Evolutionary conservation across 108 stramenopile genomes (phyloP).

Genomic region (Conticribra weissflogii): DNA sequence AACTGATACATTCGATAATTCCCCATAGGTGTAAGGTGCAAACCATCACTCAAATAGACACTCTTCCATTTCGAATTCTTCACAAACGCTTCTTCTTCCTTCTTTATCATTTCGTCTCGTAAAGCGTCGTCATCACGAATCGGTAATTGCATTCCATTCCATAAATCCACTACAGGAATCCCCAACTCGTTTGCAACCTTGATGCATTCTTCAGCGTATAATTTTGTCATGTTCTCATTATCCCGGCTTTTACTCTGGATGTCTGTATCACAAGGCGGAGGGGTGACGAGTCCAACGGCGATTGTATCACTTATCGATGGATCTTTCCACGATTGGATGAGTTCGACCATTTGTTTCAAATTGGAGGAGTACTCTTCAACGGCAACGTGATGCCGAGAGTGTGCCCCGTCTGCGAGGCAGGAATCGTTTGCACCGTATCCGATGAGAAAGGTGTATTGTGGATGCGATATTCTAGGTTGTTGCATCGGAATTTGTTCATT

Average conservation of each 20-base stretch:
- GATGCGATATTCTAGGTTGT: conserved; percentile 12
- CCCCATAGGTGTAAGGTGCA: conserved; percentile 71
- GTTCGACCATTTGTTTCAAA: conserved; percentile 59
- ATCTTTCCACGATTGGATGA: conserved; percentile 24
- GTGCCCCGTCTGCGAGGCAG: conserved; percentile 22
- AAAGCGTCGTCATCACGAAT: conserved; percentile 20
- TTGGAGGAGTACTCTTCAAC: conserved; percentile 66
- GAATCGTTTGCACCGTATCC: conserved; percentile 85
- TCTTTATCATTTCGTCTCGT: conserved; percentile 46
- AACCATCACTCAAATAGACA: conserved; percentile 64
- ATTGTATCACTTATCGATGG: conserved; percentile 16
- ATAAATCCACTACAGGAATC: conserved; percentile 56
- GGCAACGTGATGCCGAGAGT: conserved; percentile 68
- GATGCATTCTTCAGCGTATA: conserved; percentile 59
- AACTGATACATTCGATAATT: conserved; percentile 51
- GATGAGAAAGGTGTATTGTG: conserved; percentile 43
- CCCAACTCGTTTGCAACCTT: conserved; percentile 53
- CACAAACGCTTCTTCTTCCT: conserved; percentile 46
- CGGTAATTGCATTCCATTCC: conserved; percentile 51
- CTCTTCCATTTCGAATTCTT: conserved; percentile 18
- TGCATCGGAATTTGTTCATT: neutral
- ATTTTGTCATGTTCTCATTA: conserved; percentile 55
- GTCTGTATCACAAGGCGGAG: conserved; percentile 74
- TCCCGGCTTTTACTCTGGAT: conserved; percentile 62
- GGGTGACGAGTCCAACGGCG: conserved; percentile 64